These are phyloP conservation scores for Monosporozyma servazzii DNA, from an alignment of 805 yeast species.

Conservation along the genomic window DNA sequence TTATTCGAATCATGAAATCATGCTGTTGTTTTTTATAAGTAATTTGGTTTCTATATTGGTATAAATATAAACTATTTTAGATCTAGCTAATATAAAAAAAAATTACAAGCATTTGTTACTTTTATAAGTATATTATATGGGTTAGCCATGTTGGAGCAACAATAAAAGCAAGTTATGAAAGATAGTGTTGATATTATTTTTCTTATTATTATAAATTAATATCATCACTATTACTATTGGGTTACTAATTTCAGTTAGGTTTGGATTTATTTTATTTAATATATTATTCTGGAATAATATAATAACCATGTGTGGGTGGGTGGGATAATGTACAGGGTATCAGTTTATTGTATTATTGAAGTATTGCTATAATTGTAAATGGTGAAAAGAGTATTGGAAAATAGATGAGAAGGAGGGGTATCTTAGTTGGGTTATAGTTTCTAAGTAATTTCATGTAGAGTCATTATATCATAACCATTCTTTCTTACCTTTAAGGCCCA, in stretches of 20 bases:
- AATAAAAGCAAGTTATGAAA: background rate
- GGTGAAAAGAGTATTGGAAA: background rate
- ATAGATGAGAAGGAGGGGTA: background rate
- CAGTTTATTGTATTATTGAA: background rate
- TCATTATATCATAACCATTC: slow-evolving; percentile 32
- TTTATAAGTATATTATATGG: background rate
- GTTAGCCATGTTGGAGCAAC: background rate
- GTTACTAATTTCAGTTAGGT: background rate
- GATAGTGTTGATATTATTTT: background rate
- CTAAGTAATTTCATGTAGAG: slow-evolving; percentile 26
- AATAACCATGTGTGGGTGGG: background rate
- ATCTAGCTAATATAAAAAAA: background rate
- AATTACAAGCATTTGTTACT: background rate
- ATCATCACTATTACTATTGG: background rate
- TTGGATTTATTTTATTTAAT: background rate
- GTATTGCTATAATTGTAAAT: background rate
- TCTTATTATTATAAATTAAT: background rate
- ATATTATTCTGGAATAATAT: background rate
- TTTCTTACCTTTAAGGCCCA: slow-evolving; percentile 60
- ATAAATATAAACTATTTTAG: background rate
- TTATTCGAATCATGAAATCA: background rate
- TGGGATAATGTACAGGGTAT: background rate
- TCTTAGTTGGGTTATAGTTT: background rate
- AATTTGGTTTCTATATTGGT: background rate
- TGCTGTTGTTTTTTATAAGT: background rate